Evolutionary conservation across 2,329 filamentous ascomycete species (phyloP), one percentile per base, ranked within the genome.

Genomic region (Fusarium sp.): DNA sequence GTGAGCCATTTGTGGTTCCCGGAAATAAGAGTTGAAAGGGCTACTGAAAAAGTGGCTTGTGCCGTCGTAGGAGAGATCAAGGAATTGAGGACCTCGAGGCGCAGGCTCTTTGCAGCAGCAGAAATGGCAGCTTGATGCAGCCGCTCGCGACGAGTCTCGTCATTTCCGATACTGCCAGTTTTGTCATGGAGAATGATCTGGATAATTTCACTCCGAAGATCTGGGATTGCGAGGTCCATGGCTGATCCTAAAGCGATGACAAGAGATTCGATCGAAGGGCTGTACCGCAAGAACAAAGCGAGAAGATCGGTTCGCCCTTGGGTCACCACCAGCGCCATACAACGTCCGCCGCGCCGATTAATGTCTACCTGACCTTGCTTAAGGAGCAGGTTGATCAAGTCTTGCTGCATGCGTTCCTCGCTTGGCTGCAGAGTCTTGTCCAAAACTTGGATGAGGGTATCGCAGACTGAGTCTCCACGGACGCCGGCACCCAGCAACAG

Each of bases 1-100:
- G 31, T 66, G 27, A 62, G 47, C 62, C 62, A 66, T 4, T 28
- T 16, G 18, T 58, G 30, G 18, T 39, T 37, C 3, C n/a, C 36
- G 8, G 47, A 58, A 6, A 41, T 31, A 5, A 39, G 31, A 18
- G 58, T 39, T 2, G 34, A 34, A 34, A 62, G 44, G 12, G 44
- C 53, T 11, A 18, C 41, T 11, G 41, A 44, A 27, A 44, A 23
- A 12, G 41, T 23, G 7, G n/a, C 16, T 6, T 16, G 11, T 44
- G 41, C 9, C 12, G 41, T 23, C 18, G 12, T 12, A 8, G 13
- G 11, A 7, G 16, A 23, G 39, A 30, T 36, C 46, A 62, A 40
- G 5, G 34, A 28, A 6, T 50, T 7, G 13, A 62, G 15, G 13
- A 56, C 50, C 9, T 62, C 46, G 12, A 44, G 39, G 15, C 55